Conservation (phyloP, 2,329 filamentous ascomycete genomes). For the Cryphonectria nitschkei region DNA sequence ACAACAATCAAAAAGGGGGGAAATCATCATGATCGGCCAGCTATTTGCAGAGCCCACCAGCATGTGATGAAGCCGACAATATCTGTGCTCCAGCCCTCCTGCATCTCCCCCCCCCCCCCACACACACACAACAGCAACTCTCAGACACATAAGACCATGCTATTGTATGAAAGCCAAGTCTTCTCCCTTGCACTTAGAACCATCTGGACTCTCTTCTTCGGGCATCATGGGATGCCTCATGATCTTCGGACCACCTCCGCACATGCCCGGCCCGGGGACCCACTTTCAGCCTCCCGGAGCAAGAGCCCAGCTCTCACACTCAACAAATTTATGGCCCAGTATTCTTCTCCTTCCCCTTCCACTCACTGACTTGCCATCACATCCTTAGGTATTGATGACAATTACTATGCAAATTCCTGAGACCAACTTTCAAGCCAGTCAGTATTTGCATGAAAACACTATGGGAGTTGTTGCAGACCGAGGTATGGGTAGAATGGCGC, state of each 20-base stretch:
- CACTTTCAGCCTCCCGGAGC: not conserved
- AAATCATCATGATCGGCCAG: not conserved
- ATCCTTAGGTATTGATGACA: too few relatives aligned
- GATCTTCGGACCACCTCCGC: not conserved
- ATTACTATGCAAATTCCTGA: not conserved
- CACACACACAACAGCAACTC: not conserved
- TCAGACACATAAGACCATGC: not conserved
- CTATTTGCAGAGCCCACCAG: too few relatives aligned
- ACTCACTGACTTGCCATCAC: not conserved
- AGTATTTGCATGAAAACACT: not conserved
- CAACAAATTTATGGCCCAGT: not conserved
- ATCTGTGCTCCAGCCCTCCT: too few relatives aligned
- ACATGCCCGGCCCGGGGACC: not conserved
- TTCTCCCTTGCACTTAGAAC: not conserved
- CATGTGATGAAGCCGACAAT: not conserved
- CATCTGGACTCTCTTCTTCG: not conserved
- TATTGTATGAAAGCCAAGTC: not conserved
- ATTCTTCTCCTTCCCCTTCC: too few relatives aligned
- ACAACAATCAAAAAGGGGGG: not conserved
- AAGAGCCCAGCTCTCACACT: not conserved
- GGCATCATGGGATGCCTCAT: not conserved
- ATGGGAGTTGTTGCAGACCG: not conserved
- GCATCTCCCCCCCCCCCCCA: not conserved
- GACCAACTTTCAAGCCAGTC: not conserved
- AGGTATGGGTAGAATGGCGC: too few relatives aligned